Base-by-base conservation (phyloP, 805 yeast genomes). In the Metschnikowia lunata region DNA sequence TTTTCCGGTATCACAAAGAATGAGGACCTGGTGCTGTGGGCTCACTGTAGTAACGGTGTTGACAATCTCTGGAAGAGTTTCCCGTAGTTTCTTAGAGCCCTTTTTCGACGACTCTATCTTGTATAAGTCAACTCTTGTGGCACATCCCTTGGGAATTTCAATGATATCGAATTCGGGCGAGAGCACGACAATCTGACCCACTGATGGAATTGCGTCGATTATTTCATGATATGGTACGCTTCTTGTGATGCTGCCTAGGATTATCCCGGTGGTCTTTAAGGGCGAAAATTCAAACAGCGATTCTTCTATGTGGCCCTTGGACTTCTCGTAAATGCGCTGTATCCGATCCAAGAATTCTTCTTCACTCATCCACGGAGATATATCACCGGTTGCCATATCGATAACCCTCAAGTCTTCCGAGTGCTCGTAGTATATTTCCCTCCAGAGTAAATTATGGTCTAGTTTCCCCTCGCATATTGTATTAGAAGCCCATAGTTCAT, bases 401-500 rank as follows among this genome's bases (percentile, higher is more conserved):
- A 64, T 40, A 10, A 65, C 41, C 8, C 49, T 44, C 30, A 45
- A 26, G 13, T 44, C 30, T 15, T 41, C 43, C 13, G 48, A 37
- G 4, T 34, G 41, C 40, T 49, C 55, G 18, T 32, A 11, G 37
- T 52, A 44, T 30, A 63, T 44, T 27, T 47, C 35, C 4, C 57
- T 41, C 95, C 95, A 88, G 39, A 85, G 76, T 26, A 77, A 39
- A 0, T 55, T 53, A 0, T 90, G 80, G 1, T 71, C 74, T 28
- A 88, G 60, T 0, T 72, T 66, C 5, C 75, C 68, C 0, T 83
- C 76, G 31, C 69, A 65, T 1, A 66, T 38, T 4, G 59, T 62
- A 30, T 48, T 48, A 1, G 70, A 58, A 0, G 66, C 64, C 97
- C 97, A 89, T 9, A 83, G 67, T 56, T 89, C 97, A 59, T 89